Percentiles rank a stretch among this genome's conserved stretches.
Conservation (phyloP, 2,329 filamentous ascomycete species). For the Thyridium curvatum region DNA sequence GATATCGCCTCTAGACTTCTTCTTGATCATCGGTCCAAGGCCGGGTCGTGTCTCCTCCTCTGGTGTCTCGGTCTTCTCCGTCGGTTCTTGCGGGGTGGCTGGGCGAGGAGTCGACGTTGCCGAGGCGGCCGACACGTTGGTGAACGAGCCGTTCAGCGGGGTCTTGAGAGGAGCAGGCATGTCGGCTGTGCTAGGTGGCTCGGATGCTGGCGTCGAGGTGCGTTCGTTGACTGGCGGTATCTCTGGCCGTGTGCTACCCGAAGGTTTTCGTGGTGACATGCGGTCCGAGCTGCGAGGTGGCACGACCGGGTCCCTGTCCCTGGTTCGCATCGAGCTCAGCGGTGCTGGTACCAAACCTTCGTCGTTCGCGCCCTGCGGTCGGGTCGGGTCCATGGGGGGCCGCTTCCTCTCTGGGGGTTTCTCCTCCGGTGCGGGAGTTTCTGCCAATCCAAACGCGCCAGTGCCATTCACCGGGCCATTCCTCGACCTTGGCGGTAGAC, state of each 20-base stretch:
- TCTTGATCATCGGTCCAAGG: constrained; percentile 86
- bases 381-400: constrained; percentile 58
- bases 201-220: constrained; percentile 12
- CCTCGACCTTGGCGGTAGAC: constrained; percentile 43
- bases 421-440: constrained; percentile 25
- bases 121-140: constrained; percentile 1
- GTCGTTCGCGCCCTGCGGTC: constrained; percentile 40
- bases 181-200: constrained; percentile 1
- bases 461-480: constrained; percentile 30
- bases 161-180: constrained; percentile 8
- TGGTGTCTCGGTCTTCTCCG: constrained; percentile 9
- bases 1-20: constrained; percentile 65
- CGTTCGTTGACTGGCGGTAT: constrained; percentile 25
- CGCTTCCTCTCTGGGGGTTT: constrained; percentile 57
- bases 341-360: constrained; percentile 52
- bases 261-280: constrained; percentile 39
- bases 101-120: constrained; percentile 6
- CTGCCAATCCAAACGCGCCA: constrained; percentile 14
- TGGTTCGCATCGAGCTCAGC: constrained; percentile 40
- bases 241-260: constrained; percentile 23
- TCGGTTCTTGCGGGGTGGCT: constrained; percentile 15
- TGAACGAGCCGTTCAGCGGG: constrained; percentile 5
- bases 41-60: constrained; percentile 57
- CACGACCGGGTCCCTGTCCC: constrained; percentile 36
- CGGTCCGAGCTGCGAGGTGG: constrained; percentile 47